phyloP scores from a whole-genome alignment of 31 red algal species.

The Asparagopsis taxiformis region DNA sequence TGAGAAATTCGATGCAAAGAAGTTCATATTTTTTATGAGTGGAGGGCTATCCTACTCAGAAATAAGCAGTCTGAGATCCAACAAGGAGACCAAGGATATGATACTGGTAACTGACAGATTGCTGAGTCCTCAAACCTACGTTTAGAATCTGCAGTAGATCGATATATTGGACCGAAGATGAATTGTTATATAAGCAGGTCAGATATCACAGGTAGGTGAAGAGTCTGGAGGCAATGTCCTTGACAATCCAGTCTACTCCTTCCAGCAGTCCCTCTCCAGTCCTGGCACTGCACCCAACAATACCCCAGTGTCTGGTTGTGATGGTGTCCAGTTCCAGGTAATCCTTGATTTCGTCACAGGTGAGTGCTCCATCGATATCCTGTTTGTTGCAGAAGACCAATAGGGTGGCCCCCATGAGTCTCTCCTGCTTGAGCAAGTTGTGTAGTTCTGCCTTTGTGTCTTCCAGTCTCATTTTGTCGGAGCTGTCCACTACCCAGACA shows the following conservation, averaged over 20 bases:
- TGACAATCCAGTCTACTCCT: conserved; percentile 66
- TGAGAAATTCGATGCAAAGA: no score
- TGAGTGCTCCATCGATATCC: conserved; percentile 77
- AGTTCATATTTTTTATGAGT: no score
- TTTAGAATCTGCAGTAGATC: no score
- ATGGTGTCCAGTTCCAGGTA: conserved; percentile 58
- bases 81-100: no score
- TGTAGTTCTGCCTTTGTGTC: conserved; percentile 70
- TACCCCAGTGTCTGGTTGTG: conserved; percentile 72
- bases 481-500: conserved; percentile 94
- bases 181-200: no score
- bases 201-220: no score
- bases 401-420: conserved; percentile 86
- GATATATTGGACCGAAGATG: no score
- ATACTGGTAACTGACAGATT: no score
- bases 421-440: conserved; percentile 71
- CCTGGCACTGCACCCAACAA: conserved; percentile 4
- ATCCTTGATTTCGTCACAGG: conserved; percentile 35
- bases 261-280: conserved; percentile 9
- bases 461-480: conserved; percentile 60
- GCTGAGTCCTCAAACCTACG: no score
- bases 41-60: no score
- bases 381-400: conserved; percentile 95
- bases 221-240: conserved; percentile 60
- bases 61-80: no score